These are phyloP conservation scores for Sechiopsis laciniata DNA, from an alignment of 306 rosid species.

Conservation along the genomic window DNA sequence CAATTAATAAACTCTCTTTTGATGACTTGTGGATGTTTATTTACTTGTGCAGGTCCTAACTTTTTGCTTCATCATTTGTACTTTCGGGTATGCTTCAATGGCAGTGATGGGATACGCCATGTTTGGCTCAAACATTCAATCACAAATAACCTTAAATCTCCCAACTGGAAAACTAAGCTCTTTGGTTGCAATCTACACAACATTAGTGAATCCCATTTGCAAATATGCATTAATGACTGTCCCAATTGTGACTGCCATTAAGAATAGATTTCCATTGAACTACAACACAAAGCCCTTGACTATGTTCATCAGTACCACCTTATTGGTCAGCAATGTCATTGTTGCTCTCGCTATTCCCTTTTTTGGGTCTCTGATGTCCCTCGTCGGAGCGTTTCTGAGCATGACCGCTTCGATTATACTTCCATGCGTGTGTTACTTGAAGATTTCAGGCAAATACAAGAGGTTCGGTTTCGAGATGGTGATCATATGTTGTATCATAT, in stretches of 20 bases:
- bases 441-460: conserved; percentile 42
- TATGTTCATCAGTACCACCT: conserved; percentile 28
- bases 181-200: conserved; percentile 55
- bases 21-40: neutral
- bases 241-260: conserved; percentile 50
- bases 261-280: conserved; percentile 32
- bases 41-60: conserved; percentile 43
- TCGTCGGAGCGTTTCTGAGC: conserved; percentile 63
- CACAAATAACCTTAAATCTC: conserved; percentile 62
- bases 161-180: conserved; percentile 52
- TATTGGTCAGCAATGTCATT: conserved; percentile 42
- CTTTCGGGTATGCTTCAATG: conserved; percentile 57
- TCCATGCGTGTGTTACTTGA: conserved; percentile 65
- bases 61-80: conserved; percentile 48
- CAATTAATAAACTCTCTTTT: neutral
- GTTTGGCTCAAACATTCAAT: conserved; percentile 50
- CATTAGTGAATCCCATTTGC: conserved; percentile 58
- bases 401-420: conserved; percentile 53
- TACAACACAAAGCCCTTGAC: conserved; percentile 31
- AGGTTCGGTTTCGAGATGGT: conserved; percentile 32
- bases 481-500: conserved; percentile 24
- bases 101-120: conserved; percentile 62
- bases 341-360: conserved; percentile 46
- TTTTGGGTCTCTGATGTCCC: conserved; percentile 50
- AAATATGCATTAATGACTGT: conserved; percentile 69